phyloP scores from a whole-genome alignment of 805 yeast genomes.

The Myxozyma sirexii region DNA sequence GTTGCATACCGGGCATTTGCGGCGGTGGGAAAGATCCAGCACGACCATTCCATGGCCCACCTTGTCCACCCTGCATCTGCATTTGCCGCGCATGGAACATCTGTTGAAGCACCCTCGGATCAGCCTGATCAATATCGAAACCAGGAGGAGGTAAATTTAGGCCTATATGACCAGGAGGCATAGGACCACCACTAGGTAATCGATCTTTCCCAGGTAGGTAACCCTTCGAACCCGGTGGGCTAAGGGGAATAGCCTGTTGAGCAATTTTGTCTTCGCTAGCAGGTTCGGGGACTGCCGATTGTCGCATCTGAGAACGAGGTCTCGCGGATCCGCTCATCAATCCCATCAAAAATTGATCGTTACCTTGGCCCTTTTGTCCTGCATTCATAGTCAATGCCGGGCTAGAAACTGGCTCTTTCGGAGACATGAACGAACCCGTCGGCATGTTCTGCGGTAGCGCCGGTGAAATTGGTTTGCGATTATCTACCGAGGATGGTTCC shows the following conservation, averaged over 20 bases:
- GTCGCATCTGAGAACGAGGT: not conserved
- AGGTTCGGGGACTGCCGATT: not conserved
- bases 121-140: constrained; percentile 5
- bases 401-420: not conserved
- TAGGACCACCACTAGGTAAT: not conserved
- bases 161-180: not conserved
- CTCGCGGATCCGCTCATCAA: constrained; percentile 26
- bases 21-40: not conserved
- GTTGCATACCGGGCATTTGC: not conserved
- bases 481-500: not conserved
- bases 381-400: not conserved
- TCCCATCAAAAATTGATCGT: constrained; percentile 27
- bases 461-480: not conserved
- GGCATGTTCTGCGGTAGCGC: not conserved
- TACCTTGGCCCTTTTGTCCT: not conserved
- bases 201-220: not conserved
- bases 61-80: not conserved
- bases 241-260: not conserved
- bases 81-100: not conserved
- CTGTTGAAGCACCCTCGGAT: constrained; percentile 3
- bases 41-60: not conserved
- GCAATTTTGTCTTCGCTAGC: not conserved
- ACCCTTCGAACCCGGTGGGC: too few relatives aligned
- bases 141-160: not conserved
- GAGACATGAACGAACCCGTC: not conserved